phyloP scores from a whole-genome alignment of 2,329 filamentous ascomycete genomes.

The Calonectria fujianensis region DNA sequence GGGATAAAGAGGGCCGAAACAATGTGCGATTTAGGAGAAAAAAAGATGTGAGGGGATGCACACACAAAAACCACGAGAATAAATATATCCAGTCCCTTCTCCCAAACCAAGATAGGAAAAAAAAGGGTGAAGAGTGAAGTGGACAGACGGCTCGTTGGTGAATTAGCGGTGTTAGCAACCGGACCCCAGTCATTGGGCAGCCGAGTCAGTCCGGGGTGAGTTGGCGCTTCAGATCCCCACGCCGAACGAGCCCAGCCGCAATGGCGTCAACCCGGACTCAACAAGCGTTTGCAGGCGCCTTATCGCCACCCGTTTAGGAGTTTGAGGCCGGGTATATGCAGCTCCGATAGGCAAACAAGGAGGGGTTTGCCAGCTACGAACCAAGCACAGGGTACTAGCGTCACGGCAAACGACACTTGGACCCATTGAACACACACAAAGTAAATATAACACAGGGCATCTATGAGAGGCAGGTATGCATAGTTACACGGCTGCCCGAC shows the following conservation, averaged over 20 bases:
- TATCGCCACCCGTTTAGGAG: background rate
- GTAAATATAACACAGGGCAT: conserved; percentile 57
- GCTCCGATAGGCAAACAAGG: background rate
- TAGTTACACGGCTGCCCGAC: conserved; percentile 52
- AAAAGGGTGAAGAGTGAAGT: conserved; percentile 3
- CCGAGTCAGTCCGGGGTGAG: conserved; percentile 38
- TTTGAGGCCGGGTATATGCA: background rate
- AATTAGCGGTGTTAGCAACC: conserved; percentile 52
- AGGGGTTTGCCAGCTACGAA: background rate
- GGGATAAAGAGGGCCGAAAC: conserved; percentile 4
- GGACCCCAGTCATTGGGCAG: conserved; percentile 36
- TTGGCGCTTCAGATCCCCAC: conserved; percentile 33
- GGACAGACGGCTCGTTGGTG: conserved; percentile 26
- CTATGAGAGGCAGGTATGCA: conserved; percentile 55
- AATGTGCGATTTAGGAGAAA: background rate
- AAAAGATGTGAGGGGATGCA: background rate
- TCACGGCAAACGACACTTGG: conserved; percentile 7
- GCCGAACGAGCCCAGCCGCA: conserved; percentile 10
- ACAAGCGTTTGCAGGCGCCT: conserved; percentile 3
- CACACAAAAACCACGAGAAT: conserved; percentile 4
- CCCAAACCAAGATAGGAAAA: background rate
- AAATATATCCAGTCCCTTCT: conserved; percentile 10
- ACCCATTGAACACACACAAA: conserved; percentile 53
- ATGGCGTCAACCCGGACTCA: conserved; percentile 29
- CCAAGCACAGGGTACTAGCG: background rate